These are phyloP conservation scores for Clathrus columnatus DNA, from an alignment of 768 basidiomycete species.

Conservation along the genomic window DNA sequence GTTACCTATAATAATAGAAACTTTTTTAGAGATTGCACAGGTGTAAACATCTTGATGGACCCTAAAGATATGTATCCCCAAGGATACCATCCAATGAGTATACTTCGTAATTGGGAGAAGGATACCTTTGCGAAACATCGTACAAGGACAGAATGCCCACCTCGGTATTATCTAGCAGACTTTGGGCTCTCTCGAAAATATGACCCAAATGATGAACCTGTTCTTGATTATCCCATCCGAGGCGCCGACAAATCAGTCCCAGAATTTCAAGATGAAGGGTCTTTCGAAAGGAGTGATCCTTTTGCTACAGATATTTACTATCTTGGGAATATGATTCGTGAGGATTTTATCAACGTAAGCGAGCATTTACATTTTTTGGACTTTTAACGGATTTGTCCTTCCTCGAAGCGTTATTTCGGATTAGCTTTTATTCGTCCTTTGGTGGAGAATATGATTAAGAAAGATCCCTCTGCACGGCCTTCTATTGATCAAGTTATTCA, in stretches of 20 bases:
- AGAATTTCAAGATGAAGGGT: slow-evolving; percentile 19
- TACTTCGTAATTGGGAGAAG: background rate
- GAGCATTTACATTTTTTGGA: background rate
- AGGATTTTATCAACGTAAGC: slow-evolving; percentile 27
- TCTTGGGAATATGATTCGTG: slow-evolving; percentile 30
- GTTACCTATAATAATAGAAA: background rate
- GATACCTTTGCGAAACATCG: slow-evolving; percentile 5
- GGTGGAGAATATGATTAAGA: slow-evolving; percentile 29
- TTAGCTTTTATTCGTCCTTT: slow-evolving; percentile 28
- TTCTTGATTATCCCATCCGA: slow-evolving; percentile 18
- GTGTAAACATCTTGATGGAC: slow-evolving; percentile 16
- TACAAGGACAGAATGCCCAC: slow-evolving; percentile 18
- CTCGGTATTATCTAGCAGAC: slow-evolving; percentile 22
- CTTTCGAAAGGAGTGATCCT: slow-evolving; percentile 17
- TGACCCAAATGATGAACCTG: slow-evolving; percentile 2
- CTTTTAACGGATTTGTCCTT: background rate
- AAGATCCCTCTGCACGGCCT: slow-evolving; percentile 26
- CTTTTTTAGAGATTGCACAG: slow-evolving; percentile 9
- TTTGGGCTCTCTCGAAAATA: slow-evolving; percentile 17
- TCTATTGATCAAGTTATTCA: slow-evolving; percentile 29
- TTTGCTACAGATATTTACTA: slow-evolving; percentile 39
- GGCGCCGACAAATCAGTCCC: slow-evolving; percentile 38
- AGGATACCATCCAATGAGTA: slow-evolving; percentile 12
- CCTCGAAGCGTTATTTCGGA: slow-evolving; percentile 15
- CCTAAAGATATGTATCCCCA: slow-evolving; percentile 14